Evolutionary conservation across 2,329 filamentous ascomycete species (phyloP), one percentile per base, ranked within the genome.

Genomic region (Xylariaceae sp.): DNA sequence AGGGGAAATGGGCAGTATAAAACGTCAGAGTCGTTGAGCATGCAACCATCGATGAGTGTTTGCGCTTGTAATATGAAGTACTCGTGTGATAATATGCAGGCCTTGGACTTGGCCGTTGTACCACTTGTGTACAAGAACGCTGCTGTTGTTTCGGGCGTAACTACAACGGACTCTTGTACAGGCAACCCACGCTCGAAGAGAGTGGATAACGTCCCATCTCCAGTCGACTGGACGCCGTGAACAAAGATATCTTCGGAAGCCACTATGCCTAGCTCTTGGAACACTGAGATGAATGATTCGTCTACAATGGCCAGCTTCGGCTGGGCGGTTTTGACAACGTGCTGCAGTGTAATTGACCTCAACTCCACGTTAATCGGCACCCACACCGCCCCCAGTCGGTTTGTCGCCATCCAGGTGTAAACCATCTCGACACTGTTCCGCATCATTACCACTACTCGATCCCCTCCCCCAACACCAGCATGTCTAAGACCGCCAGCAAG

Each of bases 311-410:
- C 45, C 28, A 48, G 12, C 31, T 36, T 48, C 45, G 45, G 45
- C 16, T 48, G 29, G 21, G 45, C 28, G 8, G 45, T 24, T 37
- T 37, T 29, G 5, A 48, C 45, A 5, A 48, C 45, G 5, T 21
- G 6, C 19, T 21, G 7, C 31, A 34, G 28, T 9, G 45, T 34
- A 24, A 48, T 23, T 6, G 45, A 48, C 28, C 21, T 34, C 21
- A 48, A 24, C 45, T 48, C 45, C 7, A 36, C 45, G 33, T 48
- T 48, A 26, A 48, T 48, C 8, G 45, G 45, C 31, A 48, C 45
- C 45, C 45, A 48, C 7, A 36, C 31, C 5, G 45, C 45, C 26
- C 45, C 45, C 17, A 48, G 11, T 16, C 28, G 6, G 19, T 48
- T 48, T 7, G 28, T 24, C 7, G 45, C 45, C 45, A 48, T 34